Conservation (phyloP, 2,329 filamentous ascomycete genomes). For the Aaosphaeria arxii region DNA sequence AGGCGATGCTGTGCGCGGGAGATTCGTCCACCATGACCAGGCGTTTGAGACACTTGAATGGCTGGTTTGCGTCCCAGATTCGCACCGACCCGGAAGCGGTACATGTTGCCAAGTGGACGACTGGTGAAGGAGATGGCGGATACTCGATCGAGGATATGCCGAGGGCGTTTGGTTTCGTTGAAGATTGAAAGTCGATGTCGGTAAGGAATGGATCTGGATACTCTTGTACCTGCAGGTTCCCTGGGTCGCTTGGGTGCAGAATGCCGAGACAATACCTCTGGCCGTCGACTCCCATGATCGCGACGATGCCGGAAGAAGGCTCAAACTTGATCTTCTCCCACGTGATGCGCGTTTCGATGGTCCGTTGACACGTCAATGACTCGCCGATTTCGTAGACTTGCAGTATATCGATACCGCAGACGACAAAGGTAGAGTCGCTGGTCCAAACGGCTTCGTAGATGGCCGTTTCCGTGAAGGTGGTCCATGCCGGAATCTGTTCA, state of each 20-base stretch:
- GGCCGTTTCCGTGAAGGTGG: constrained; percentile 39
- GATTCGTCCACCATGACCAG: constrained; percentile 28
- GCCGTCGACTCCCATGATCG: constrained; percentile 27
- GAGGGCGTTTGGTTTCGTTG: constrained; percentile 5
- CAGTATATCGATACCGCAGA: constrained; percentile 41
- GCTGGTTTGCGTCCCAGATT: constrained; percentile 40
- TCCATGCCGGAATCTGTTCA: constrained; percentile 39
- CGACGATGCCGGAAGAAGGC: constrained; percentile 38
- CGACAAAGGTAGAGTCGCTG: constrained; percentile 41
- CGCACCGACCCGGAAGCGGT: constrained; percentile 39
- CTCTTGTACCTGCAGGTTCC: constrained; percentile 27
- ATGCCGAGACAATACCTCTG: constrained; percentile 31
- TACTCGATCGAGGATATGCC: constrained; percentile 12
- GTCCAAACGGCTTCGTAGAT: constrained; percentile 46
- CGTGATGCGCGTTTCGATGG: constrained; percentile 27
- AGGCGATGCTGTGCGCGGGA: constrained; percentile 41
- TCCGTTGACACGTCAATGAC: constrained; percentile 22
- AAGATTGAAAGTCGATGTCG: constrained; percentile 41
- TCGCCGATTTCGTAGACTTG: constrained; percentile 37
- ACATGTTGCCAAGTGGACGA: constrained; percentile 38
- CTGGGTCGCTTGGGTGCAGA: constrained; percentile 29
- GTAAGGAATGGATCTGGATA: constrained; percentile 36
- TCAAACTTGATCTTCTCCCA: constrained; percentile 42
- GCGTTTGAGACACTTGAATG: constrained; percentile 28
- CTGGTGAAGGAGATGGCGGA: constrained; percentile 14